Evolutionary conservation across 768 basidiomycete genomes (phyloP).

Genomic region (Coprinellus aureogranulatus): DNA sequence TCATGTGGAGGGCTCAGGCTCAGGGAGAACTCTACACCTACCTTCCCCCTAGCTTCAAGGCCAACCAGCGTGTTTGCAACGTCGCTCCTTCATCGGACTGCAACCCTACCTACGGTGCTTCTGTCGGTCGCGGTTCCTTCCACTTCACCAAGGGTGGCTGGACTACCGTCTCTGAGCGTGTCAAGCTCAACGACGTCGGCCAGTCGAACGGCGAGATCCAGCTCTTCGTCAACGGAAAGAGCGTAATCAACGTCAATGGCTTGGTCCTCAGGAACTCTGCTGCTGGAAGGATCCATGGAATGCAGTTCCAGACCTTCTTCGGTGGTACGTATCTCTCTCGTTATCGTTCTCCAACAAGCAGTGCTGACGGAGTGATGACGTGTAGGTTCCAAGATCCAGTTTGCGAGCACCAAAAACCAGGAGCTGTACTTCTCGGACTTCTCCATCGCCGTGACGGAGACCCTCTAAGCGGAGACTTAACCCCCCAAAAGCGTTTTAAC

Average conservation of each 20-base stretch:
- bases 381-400: constrained; percentile 20
- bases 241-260: constrained; percentile 55
- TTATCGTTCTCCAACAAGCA: neutral
- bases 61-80: constrained; percentile 50
- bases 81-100: constrained; percentile 48
- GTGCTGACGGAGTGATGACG: neutral
- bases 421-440: constrained; percentile 67
- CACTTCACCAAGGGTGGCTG: constrained; percentile 60
- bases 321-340: constrained; percentile 44
- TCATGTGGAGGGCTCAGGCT: constrained; percentile 67
- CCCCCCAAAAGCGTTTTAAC: neutral
- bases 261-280: constrained; percentile 51
- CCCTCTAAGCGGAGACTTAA: constrained; percentile 28
- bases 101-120: constrained; percentile 64
- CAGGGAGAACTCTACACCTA: constrained; percentile 72
- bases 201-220: constrained; percentile 70
- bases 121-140: constrained; percentile 70
- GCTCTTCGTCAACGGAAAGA: constrained; percentile 63
- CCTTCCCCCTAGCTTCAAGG: constrained; percentile 48
- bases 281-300: constrained; percentile 57
- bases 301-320: constrained; percentile 80
- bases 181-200: constrained; percentile 72
- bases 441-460: constrained; percentile 58
- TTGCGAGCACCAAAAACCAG: constrained; percentile 60
- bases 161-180: constrained; percentile 67